phyloP scores from a whole-genome alignment of 31 red algal species.

The Asparagopsis taxiformis region DNA sequence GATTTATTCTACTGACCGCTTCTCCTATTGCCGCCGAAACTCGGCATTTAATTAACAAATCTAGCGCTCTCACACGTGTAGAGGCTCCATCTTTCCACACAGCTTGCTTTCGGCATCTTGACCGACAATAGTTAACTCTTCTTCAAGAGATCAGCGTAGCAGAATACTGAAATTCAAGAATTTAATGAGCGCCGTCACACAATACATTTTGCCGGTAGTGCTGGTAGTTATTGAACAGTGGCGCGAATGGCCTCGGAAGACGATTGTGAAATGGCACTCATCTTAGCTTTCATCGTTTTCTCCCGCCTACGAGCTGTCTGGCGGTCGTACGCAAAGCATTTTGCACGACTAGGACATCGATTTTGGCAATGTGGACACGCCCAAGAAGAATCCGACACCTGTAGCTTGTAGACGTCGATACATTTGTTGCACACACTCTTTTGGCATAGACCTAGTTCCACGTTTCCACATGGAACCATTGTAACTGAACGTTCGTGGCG shows the following conservation, averaged over 20 bases:
- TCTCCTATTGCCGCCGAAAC: too few relatives aligned
- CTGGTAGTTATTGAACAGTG: slow-evolving; percentile 1
- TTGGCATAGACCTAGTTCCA: slow-evolving; percentile 43
- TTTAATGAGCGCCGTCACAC: not conserved
- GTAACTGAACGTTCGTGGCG: slow-evolving; percentile 49
- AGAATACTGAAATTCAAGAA: slow-evolving; percentile 2
- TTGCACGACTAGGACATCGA: slow-evolving; percentile 32
- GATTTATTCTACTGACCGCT: too few relatives aligned
- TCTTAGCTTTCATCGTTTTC: slow-evolving; percentile 34
- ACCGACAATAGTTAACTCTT: too few relatives aligned
- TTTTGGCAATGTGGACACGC: slow-evolving; percentile 48
- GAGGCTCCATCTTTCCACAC: too few relatives aligned
- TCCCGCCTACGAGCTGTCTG: slow-evolving; percentile 50
- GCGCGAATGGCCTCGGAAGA: not conserved
- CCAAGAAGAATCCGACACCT: slow-evolving; percentile 26
- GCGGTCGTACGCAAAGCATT: slow-evolving; percentile 61
- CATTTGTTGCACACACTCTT: slow-evolving; percentile 61
- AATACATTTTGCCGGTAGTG: not conserved
- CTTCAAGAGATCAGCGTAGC: too few relatives aligned
- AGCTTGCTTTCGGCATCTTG: too few relatives aligned
- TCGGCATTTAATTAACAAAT: too few relatives aligned
- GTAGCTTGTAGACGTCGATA: slow-evolving; percentile 23
- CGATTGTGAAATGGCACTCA: slow-evolving; percentile 15
- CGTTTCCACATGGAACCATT: slow-evolving; percentile 56
- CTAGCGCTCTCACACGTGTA: too few relatives aligned